Base-by-base conservation (phyloP, 257 asterid species). In the Oldenlandia corymbosa region DNA sequence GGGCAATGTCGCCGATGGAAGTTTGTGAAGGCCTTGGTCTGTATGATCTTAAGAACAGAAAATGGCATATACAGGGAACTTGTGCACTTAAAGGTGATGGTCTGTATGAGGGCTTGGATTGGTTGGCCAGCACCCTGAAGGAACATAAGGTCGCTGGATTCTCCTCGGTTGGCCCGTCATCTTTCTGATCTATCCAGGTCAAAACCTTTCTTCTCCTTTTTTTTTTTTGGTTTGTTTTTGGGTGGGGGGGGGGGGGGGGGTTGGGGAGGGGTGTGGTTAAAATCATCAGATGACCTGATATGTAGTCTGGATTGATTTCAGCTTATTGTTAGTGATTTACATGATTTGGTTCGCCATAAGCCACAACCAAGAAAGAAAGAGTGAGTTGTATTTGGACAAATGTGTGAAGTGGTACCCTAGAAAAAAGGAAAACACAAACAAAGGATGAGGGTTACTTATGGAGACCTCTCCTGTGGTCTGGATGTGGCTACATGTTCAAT, bases 61-160 rank as follows among this genome's bases (percentile, higher is more conserved):
- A 86, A 72, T 91, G 98, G 98, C 97, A 91, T 73, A 83, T 88
- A 80, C 98, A 91, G 71, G 98, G 98, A 45, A 82, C 95, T 17
- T 83, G 95, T 64, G 98, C 98, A 47, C 84, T 88, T 54, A 87
- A 69, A 82, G 98, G 96, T 55, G 98, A 91, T 43, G 98, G 98
- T 27, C 78, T 91, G 70, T 88, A 91, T 5, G 98, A 91, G 80
- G 98, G 98, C 30, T 70, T 91, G 83, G 98, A 91, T 79, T 91
- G 98, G 98, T 75, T 91, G 71, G 67, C 97, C 50, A 80, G 83
- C 80, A 91, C 97, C 56, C 73, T 91, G 76, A 91, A 91, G 79
- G 97, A 89, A 54, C 88, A 82, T 31, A 85, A 69, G 57, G 94
- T 93, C 31, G 85, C 88, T 60, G 97, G 95, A 60, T 91, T 76